phyloP scores from a whole-genome alignment of 306 rosid genomes.

The Vigna mungo region DNA sequence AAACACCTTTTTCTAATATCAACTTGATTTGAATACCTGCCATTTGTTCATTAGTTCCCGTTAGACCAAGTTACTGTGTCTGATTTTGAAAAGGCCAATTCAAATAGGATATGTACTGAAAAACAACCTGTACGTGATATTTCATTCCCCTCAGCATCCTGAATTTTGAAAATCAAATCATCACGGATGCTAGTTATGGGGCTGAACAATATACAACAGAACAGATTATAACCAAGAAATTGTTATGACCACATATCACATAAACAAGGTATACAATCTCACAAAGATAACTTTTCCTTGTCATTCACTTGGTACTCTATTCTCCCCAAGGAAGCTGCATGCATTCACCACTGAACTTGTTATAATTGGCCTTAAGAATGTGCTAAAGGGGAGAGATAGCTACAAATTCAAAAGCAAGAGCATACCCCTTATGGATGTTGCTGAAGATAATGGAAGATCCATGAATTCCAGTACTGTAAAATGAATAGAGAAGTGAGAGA shows the following conservation, averaged over 20 bases:
- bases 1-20: constrained; percentile 78
- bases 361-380: constrained; percentile 31
- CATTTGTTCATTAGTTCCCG: constrained; percentile 42
- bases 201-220: constrained; percentile 53
- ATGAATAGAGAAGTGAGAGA: constrained; percentile 7
- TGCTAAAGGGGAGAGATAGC: not conserved
- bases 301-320: constrained; percentile 66
- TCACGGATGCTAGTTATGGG: constrained; percentile 80
- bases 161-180: constrained; percentile 68
- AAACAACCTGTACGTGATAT: constrained; percentile 69
- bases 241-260: not conserved
- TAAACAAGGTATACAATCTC: constrained; percentile 41
- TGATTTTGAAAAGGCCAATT: not conserved
- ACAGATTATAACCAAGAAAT: constrained; percentile 32
- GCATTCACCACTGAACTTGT: constrained; percentile 37
- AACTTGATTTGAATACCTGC: constrained; percentile 71
- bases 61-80: constrained; percentile 40
- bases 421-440: constrained; percentile 71
- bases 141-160: constrained; percentile 71
- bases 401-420: constrained; percentile 22
- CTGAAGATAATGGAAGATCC: constrained; percentile 71
- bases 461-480: constrained; percentile 71
- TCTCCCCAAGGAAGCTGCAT: constrained; percentile 91
- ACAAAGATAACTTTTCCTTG: constrained; percentile 84
- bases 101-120: constrained; percentile 28